These are phyloP conservation scores for Phyllosticta citrichinensis DNA, from an alignment of 2,329 filamentous ascomycete genomes.

Conservation along the genomic window DNA sequence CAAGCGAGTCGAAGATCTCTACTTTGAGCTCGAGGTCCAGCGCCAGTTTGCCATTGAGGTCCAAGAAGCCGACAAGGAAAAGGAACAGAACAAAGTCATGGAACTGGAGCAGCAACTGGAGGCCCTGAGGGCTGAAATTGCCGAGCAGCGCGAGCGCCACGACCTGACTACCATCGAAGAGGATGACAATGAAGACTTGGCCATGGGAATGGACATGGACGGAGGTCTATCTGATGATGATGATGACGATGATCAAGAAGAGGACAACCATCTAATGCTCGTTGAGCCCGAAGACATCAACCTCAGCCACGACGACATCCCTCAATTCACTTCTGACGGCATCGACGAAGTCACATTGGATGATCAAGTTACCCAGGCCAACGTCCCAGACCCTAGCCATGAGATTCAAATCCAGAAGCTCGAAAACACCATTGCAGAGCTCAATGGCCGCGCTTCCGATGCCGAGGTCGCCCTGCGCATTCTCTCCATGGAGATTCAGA, in stretches of 20 bases:
- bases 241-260: conserved; percentile 11
- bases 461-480: conserved; percentile 32
- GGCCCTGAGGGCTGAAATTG: conserved; percentile 22
- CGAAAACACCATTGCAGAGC: conserved; percentile 31
- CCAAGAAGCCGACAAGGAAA: conserved; percentile 24
- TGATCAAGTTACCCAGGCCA: conserved; percentile 10
- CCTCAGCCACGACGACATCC: conserved; percentile 21
- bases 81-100: conserved; percentile 23
- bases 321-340: conserved; percentile 1
- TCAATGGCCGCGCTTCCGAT: conserved; percentile 29
- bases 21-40: conserved; percentile 28
- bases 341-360: neutral
- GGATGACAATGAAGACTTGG: conserved; percentile 13
- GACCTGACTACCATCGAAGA: conserved; percentile 10
- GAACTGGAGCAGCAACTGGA: conserved; percentile 20
- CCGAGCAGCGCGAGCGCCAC: conserved; percentile 19
- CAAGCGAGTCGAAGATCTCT: conserved; percentile 18
- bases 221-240: conserved; percentile 17
- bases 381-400: conserved; percentile 12
- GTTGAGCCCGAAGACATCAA: conserved; percentile 25
- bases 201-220: conserved; percentile 14
- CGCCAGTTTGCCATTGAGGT: conserved; percentile 31
- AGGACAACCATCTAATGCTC: conserved; percentile 16
- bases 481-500: conserved; percentile 34
- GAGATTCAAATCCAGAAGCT: conserved; percentile 23